A percentile compares a stretch with the other conserved stretches of the same genome.
Conservation (phyloP, 306 rosid genomes). For the Trifolium repens region DNA sequence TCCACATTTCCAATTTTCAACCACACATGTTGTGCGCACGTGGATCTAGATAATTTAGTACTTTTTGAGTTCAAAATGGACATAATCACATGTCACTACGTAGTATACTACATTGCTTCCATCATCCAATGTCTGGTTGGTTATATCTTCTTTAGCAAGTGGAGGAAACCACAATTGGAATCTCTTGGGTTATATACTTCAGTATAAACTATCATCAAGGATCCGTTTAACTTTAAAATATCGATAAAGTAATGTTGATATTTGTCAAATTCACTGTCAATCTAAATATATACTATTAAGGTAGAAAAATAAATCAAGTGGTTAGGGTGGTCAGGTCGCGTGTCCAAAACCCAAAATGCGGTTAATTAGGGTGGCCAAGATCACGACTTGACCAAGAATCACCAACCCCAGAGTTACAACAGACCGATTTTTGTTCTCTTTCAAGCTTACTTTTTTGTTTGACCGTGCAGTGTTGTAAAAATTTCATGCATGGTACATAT, state of each 20-base stretch:
- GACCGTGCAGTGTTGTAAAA: constrained; percentile 14
- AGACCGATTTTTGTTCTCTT: neutral
- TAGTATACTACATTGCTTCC: constrained; percentile 25
- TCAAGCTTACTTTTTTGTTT: constrained; percentile 15
- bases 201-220: constrained; percentile 8
- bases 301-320: no score
- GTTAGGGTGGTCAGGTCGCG: no score
- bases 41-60: neutral
- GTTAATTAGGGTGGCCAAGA: no score
- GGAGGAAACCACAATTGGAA: constrained; percentile 27
- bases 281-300: neutral
- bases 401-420: no score
- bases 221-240: neutral
- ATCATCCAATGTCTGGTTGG: constrained; percentile 37
- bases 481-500: constrained; percentile 33
- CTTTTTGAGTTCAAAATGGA: constrained; percentile 22
- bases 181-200: constrained; percentile 29
- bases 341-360: no score
- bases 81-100: constrained; percentile 38
- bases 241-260: no score
- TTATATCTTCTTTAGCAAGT: constrained; percentile 33
- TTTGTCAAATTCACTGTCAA: no score
- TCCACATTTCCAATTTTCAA: constrained; percentile 20
- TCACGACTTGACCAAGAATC: no score
- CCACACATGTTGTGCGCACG: constrained; percentile 4